Base-by-base conservation (phyloP, 75 land plant genomes). In the Pinus tabuliformis region DNA sequence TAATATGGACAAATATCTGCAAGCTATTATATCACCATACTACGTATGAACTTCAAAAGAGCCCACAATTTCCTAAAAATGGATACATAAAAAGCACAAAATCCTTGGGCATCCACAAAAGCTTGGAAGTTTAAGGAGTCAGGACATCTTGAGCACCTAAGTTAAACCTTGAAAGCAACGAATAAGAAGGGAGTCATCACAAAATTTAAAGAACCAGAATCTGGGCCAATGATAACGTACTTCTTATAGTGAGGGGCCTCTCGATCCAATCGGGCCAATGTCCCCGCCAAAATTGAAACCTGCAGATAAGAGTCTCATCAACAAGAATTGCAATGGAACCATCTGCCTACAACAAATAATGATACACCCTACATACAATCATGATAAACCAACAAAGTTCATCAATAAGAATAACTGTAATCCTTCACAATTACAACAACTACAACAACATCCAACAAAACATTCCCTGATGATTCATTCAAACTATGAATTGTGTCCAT, bases 161-260 rank as follows among this genome's bases (percentile, higher is more conserved):
- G 22, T 54, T 58, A 39, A 3, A 28, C 6, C 4, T 28, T 4
- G 45, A 12, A 61, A 56, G 4, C 58, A 57, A 52, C 14, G 57
- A 30, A 39, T 22, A 60, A 6, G 15, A 76, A 71, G 58, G 63
- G 56, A 58, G 3, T 33, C 56, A 79, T 9, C 13, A 24, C 42
- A 39, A 78, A 18, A 56, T 37, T n/a, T 42, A 7, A 61, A 28
- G 54, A 12, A 11, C 12, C 54, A 49, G 54, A 9, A 49, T 49
- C 12, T 49, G 12, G 9, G 54, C 54, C 54, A 49, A 49, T 9
- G 54, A 14, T 9, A 14, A 59, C 83, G 14, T 85, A 93, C 96
- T 90, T 96, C 77, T 94, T 96, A 76, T 96, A 96, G 70, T 89
- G 92, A 65, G 99, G 99, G 16, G 99, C 99, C 75, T 96, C 97